Percentiles rank a stretch among this genome's conserved stretches.
These are phyloP conservation scores for Candida easanensis DNA, from an alignment of 805 yeast genomes.

Conservation along the genomic window DNA sequence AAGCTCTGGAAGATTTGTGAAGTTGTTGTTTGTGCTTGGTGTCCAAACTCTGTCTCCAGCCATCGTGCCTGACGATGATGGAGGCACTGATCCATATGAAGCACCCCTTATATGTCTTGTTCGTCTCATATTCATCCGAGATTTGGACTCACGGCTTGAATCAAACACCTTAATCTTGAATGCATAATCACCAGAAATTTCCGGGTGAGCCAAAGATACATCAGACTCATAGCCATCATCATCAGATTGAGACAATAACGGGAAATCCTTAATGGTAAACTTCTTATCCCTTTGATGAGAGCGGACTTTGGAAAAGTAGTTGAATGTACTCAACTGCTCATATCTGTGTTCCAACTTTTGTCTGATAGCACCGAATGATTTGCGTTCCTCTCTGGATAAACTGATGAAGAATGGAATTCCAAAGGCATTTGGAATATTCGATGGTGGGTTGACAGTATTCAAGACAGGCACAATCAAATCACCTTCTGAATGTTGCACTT, in stretches of 20 bases:
- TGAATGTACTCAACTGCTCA: conserved; percentile 45
- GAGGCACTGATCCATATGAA: not conserved
- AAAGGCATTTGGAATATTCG: conserved; percentile 47
- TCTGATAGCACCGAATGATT: conserved; percentile 57
- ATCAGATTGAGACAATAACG: conserved; percentile 29
- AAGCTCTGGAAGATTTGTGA: conserved; percentile 39
- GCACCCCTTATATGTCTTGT: not conserved
- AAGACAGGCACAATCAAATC: conserved; percentile 62
- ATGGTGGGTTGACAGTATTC: conserved; percentile 41
- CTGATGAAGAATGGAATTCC: conserved; percentile 78
- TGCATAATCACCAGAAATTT: conserved; percentile 45
- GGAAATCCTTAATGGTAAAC: conserved; percentile 33
- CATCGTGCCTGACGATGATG: not conserved
- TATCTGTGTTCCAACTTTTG: conserved; percentile 50
- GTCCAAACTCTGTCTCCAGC: conserved; percentile 36
- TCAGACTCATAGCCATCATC: conserved; percentile 44
- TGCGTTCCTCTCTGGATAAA: conserved; percentile 47
- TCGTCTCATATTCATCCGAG: conserved; percentile 15
- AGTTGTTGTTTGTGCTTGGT: conserved; percentile 40
- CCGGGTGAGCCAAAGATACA: conserved; percentile 51
- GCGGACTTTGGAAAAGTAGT: conserved; percentile 31
- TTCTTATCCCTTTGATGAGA: conserved; percentile 10
- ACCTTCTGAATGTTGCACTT: conserved; percentile 38
- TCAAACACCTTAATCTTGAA: conserved; percentile 44
- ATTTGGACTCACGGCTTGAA: conserved; percentile 22